phyloP scores from a whole-genome alignment of 352 stramenopile genomes.

The Aphanomyces astaci region DNA sequence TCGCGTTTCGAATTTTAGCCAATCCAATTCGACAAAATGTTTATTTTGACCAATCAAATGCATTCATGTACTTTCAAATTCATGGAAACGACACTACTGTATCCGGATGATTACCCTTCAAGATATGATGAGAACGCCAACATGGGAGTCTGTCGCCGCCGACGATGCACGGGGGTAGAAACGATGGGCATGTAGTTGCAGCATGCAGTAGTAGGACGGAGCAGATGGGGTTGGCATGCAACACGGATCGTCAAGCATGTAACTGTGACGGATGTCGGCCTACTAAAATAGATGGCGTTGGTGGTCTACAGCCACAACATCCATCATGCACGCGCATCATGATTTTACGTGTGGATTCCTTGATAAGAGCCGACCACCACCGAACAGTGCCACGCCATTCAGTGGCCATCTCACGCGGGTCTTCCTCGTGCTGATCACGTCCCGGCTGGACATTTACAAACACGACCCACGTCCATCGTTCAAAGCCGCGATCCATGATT shows the following conservation, averaged over 20 bases:
- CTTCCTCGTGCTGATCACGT: slow-evolving; percentile 66
- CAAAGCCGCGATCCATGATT: slow-evolving; percentile 40
- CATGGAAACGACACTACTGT: not conserved
- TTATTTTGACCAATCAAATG: slow-evolving; percentile 21
- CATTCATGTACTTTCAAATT: not conserved
- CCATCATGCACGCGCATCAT: not conserved
- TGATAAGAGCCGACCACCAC: not conserved
- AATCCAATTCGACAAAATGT: not conserved
- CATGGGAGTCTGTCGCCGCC: too few relatives aligned
- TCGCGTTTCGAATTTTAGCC: not conserved
- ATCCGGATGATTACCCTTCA: not conserved
- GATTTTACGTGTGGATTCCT: slow-evolving; percentile 5
- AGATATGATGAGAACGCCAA: too few relatives aligned
- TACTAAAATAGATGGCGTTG: too few relatives aligned
- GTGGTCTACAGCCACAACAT: too few relatives aligned
- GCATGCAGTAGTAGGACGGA: not conserved
- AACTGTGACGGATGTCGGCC: not conserved
- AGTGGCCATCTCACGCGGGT: slow-evolving; percentile 43
- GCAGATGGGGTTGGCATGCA: not conserved
- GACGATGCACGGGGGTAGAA: too few relatives aligned
- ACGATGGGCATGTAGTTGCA: too few relatives aligned
- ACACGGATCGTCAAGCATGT: not conserved
- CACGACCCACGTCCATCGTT: slow-evolving; percentile 56
- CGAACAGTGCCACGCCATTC: not conserved
- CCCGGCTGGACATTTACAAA: slow-evolving; percentile 66